phyloP scores from a whole-genome alignment of 2,329 filamentous ascomycete genomes.

The Akanthomyces muscarius region DNA sequence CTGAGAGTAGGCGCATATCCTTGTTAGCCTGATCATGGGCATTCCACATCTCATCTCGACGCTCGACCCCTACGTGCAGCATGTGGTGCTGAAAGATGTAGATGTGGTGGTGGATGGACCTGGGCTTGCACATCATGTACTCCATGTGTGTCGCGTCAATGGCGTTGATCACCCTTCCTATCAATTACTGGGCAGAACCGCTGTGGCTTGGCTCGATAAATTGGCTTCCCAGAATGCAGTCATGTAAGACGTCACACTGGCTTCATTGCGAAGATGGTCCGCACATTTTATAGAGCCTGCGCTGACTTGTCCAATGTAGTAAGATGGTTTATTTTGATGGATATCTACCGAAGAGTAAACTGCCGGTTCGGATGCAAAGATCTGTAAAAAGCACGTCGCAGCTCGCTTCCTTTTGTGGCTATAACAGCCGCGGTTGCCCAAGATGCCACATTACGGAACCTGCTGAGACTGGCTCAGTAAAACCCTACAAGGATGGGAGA shows the following conservation, averaged over 20 bases:
- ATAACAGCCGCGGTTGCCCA: slow-evolving; percentile 27
- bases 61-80: slow-evolving; percentile 49
- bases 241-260: slow-evolving; percentile 49
- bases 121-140: slow-evolving; percentile 69
- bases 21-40: slow-evolving; percentile 44
- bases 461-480: slow-evolving; percentile 12
- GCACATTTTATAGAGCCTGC: slow-evolving; percentile 20
- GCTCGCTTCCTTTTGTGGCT: slow-evolving; percentile 45
- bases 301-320: slow-evolving; percentile 34
- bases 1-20: not conserved
- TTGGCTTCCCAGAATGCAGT: slow-evolving; percentile 52
- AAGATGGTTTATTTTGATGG: slow-evolving; percentile 82
- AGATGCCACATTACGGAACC: slow-evolving; percentile 21
- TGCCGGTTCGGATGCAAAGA: slow-evolving; percentile 56
- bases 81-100: slow-evolving; percentile 37
- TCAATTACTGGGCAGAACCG: slow-evolving; percentile 54
- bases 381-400: slow-evolving; percentile 54
- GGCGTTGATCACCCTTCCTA: slow-evolving; percentile 59
- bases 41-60: slow-evolving; percentile 53
- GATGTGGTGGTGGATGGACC: slow-evolving; percentile 69
- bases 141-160: slow-evolving; percentile 50
- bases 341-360: slow-evolving; percentile 66
- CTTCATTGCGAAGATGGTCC: slow-evolving; percentile 4
- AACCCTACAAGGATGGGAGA: slow-evolving; percentile 26
- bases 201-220: slow-evolving; percentile 59